Evolutionary conservation across 805 yeast species (phyloP).

Genomic region (Yarrowia sp.): DNA sequence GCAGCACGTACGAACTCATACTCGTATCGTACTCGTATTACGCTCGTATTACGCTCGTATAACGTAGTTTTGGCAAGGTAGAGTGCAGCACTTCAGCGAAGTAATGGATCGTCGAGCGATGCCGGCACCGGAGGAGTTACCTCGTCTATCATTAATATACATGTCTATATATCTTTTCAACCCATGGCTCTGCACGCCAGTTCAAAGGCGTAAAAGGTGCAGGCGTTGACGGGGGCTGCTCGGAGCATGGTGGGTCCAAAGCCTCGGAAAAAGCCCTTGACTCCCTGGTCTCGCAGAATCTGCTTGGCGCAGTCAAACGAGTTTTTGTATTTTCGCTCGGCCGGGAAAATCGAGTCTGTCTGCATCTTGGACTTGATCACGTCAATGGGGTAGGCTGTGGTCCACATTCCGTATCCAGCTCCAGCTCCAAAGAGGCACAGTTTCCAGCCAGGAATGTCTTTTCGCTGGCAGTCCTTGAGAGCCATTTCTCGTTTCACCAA

Average conservation of each 20-base stretch:
- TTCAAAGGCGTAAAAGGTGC: constrained; percentile 92
- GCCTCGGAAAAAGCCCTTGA: constrained; percentile 82
- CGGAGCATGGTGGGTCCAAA: constrained; percentile 88
- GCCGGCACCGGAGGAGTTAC: too few relatives aligned
- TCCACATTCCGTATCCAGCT: constrained; percentile 91
- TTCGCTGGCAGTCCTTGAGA: constrained; percentile 48
- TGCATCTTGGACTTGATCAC: constrained; percentile 88
- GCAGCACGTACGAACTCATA: too few relatives aligned
- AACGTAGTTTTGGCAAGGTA: too few relatives aligned
- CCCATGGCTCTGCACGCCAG: constrained; percentile 53
- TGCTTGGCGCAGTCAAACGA: constrained; percentile 57
- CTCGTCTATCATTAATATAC: background rate
- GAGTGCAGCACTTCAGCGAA: too few relatives aligned
- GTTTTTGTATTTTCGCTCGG: constrained; percentile 56
- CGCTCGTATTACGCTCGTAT: too few relatives aligned
- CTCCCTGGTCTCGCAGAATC: constrained; percentile 57
- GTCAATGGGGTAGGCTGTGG: constrained; percentile 80
- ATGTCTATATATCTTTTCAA: constrained; percentile 14
- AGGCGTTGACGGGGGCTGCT: constrained; percentile 98
- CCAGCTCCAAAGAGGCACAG: constrained; percentile 84
- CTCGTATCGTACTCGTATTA: too few relatives aligned
- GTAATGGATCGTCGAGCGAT: too few relatives aligned
- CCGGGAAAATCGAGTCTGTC: constrained; percentile 59
- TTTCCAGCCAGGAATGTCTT: constrained; percentile 83
- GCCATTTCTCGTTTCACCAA: constrained; percentile 64